These are phyloP conservation scores for Olyra latifolia DNA, from an alignment of 176 grass and related monocot genomes.

Conservation along the genomic window DNA sequence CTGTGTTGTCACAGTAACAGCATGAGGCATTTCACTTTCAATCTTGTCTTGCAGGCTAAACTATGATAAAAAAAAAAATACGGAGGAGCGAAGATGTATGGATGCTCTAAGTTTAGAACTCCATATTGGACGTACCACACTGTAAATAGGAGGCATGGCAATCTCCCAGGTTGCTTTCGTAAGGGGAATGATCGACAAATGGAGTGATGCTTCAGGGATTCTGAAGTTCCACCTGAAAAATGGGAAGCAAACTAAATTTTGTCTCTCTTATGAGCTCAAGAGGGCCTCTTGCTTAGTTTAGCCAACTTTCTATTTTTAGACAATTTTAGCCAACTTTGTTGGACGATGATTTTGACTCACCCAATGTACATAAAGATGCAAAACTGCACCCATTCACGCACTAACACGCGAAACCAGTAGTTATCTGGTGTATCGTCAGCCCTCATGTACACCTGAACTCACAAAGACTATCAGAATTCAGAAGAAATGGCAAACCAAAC, in stretches of 20 bases:
- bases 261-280: not conserved
- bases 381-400: conserved; percentile 95
- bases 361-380: conserved; percentile 96
- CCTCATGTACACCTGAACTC: conserved; percentile 82
- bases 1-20: conserved; percentile 39
- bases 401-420: conserved; percentile 92
- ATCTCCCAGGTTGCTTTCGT: conserved; percentile 71
- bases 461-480: conserved; percentile 5
- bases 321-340: not conserved
- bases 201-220: conserved; percentile 77
- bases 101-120: not conserved
- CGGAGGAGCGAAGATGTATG: not conserved
- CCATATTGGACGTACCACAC: conserved; percentile 59
- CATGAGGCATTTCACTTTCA: not conserved
- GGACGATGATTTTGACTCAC: conserved; percentile 35
- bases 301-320: too few relatives aligned
- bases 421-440: conserved; percentile 81
- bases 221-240: conserved; percentile 90
- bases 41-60: not conserved
- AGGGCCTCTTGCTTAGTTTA: not conserved
- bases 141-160: conserved; percentile 81
- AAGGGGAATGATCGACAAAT: conserved; percentile 70
- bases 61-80: not conserved
- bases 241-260: not conserved
- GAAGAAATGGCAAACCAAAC: not conserved